Conservation (phyloP, 2,329 filamentous ascomycete genomes). For the Cercospora zeae-maydis region DNA sequence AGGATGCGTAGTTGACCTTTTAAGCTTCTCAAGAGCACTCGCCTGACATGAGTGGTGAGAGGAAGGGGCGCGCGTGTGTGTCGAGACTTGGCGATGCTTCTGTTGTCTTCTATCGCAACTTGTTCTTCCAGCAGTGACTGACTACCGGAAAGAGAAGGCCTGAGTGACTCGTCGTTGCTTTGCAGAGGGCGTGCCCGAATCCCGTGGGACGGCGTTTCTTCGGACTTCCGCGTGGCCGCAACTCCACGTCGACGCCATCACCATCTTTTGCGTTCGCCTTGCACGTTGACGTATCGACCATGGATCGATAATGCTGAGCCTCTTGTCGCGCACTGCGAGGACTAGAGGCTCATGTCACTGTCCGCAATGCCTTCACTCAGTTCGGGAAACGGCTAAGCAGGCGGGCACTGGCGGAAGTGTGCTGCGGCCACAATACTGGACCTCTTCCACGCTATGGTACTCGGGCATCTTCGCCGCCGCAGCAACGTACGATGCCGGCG, state of each 20-base stretch:
- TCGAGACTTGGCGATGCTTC: conserved; percentile 6
- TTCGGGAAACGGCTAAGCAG: conserved; percentile 48
- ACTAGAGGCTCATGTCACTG: conserved; percentile 60
- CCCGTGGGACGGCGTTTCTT: conserved; percentile 2
- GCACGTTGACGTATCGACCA: conserved; percentile 8
- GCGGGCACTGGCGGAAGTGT: conserved; percentile 51
- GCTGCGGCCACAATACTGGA: conserved; percentile 49
- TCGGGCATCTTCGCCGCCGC: conserved; percentile 65
- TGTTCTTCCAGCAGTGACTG: conserved; percentile 5
- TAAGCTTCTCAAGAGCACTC: neutral
- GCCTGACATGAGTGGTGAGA: neutral
- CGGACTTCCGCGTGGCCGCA: conserved; percentile 1
- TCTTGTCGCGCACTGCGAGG: conserved; percentile 66
- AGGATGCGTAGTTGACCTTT: no score
- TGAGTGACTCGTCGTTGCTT: neutral
- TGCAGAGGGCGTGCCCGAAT: neutral
- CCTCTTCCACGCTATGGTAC: conserved; percentile 61
- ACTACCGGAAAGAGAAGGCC: neutral
- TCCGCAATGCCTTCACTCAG: conserved; percentile 55
- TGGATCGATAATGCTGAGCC: conserved; percentile 56
- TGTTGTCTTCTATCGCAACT: conserved; percentile 5
- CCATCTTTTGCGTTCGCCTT: neutral
- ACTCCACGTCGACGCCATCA: neutral
- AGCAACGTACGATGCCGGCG: conserved; percentile 58
- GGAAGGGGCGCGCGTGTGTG: neutral